phyloP scores from a whole-genome alignment of 305 asterid species.

The Fraxinus sp. region DNA sequence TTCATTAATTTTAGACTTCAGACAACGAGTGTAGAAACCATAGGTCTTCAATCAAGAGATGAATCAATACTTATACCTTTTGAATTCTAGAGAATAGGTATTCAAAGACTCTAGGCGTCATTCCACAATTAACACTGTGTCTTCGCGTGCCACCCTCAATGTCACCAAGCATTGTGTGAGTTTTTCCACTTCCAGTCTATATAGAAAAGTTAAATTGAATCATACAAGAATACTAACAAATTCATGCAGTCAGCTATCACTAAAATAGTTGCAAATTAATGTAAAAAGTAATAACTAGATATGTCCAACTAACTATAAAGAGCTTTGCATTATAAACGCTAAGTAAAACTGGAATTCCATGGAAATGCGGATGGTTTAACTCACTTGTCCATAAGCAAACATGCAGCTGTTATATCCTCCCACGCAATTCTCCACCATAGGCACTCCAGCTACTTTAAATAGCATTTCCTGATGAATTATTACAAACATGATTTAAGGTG shows the following conservation, averaged over 20 bases:
- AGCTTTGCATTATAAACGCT: not conserved
- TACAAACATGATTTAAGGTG: slow-evolving; percentile 21
- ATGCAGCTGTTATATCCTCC: slow-evolving; percentile 96
- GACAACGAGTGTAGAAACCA: not conserved
- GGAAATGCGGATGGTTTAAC: slow-evolving; percentile 22
- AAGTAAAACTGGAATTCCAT: not conserved
- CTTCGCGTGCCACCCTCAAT: slow-evolving; percentile 90
- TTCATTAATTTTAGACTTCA: not conserved
- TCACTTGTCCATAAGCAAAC: slow-evolving; percentile 99
- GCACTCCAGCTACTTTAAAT: slow-evolving; percentile 84
- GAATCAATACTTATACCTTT: slow-evolving; percentile 48
- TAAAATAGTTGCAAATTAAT: not conserved
- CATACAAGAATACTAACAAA: slow-evolving; percentile 8
- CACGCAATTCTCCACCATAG: slow-evolving; percentile 95
- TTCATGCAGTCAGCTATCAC: not conserved
- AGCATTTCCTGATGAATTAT: slow-evolving; percentile 69
- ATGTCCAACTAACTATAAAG: not conserved
- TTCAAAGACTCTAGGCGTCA: slow-evolving; percentile 95
- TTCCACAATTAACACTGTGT: slow-evolving; percentile 90
- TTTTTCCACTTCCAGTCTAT: slow-evolving; percentile 99
- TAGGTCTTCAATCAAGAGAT: not conserved
- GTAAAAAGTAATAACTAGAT: not conserved
- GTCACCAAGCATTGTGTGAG: slow-evolving; percentile 99
- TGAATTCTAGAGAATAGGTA: slow-evolving; percentile 90
- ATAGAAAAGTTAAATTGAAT: slow-evolving; percentile 12